Evolutionary conservation across 2,329 filamentous ascomycete genomes (phyloP).

Genomic region (Thelonectria discophora): DNA sequence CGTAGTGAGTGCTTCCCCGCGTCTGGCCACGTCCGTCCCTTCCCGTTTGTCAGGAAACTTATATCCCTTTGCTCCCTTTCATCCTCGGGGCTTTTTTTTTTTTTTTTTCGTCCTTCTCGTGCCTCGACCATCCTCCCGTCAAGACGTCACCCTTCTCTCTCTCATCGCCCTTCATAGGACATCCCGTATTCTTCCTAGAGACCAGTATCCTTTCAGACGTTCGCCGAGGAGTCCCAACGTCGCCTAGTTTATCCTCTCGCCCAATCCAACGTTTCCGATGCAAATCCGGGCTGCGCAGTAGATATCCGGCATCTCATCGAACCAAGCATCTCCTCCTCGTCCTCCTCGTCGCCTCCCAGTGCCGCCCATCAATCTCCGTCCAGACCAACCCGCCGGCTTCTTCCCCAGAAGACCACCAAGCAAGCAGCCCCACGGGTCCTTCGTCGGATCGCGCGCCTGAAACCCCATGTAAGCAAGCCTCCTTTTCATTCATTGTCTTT

Average conservation of each 20-base stretch:
- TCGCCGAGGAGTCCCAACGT: conserved; percentile 3
- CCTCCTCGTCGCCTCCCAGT: conserved; percentile 2
- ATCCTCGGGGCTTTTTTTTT: not conserved
- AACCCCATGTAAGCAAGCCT: conserved; percentile 33
- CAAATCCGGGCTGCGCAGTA: conserved; percentile 1
- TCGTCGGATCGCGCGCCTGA: conserved; percentile 29
- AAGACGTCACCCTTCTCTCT: too few relatives aligned
- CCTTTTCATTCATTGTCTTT: conserved; percentile 17
- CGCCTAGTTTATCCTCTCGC: not conserved
- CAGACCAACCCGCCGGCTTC: conserved; percentile 8
- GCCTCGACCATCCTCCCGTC: not conserved
- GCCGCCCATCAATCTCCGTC: conserved; percentile 31
- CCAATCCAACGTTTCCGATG: conserved; percentile 23
- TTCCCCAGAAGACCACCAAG: not conserved
- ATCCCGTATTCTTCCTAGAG: conserved; percentile 19
- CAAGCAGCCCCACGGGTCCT: conserved; percentile 23
- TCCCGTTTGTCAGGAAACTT: conserved; percentile 7
- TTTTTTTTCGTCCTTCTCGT: not conserved
- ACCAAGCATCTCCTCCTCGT: not conserved
- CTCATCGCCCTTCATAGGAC: too few relatives aligned
- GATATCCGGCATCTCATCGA: conserved; percentile 6
- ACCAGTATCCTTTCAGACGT: not conserved
- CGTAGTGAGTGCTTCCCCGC: too few relatives aligned
- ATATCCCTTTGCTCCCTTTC: conserved; percentile 7
- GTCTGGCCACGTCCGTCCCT: conserved; percentile 17